Base-by-base conservation (phyloP, 1,139 yeast species). In the Hemisphaericaspora xylanilytica region DNA sequence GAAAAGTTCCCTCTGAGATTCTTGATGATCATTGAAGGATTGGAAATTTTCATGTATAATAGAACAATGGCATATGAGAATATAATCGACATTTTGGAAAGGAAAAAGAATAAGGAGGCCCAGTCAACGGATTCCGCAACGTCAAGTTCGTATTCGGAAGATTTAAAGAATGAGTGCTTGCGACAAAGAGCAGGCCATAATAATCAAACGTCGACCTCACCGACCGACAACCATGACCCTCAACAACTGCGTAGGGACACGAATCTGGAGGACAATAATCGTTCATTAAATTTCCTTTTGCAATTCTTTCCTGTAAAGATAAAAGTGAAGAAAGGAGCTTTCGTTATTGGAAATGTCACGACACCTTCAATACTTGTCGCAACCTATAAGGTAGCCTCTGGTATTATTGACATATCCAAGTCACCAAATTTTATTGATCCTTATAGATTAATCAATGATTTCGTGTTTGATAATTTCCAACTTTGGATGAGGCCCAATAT, bases 21-120 rank as follows among this genome's bases (percentile, higher is more conserved):
- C 43, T 51, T 72, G 2, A 54, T 88, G 5, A 72, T 75, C 16
- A 61, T 85, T 7, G 84, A 82, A 36, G 98, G 98, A 1, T 54
- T 86, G 2, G 98, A 92, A 55, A 64, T 85, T 37, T 92, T 88
- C 55, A 65, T 85, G 44, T 89, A 85, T 58, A 92, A 92, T 58
- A 70, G 94, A 51, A 77, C 87, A 0, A 67, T 68, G 16, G 92
- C 95, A 1, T 92, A 85, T 57, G 92, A 86, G 36, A 72, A 71
- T 38, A 75, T 88, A 15, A 56, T 80, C 47, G 74, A 74, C 16
- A 56, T 65, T 28, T 59, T 80, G 30, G 56, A 60, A 32, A 53
- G 59, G 37, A 41, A 39, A 13, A 44, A 39, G 8, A 36, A 33
- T 21, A 42, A 43, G 1, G 22, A 27, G 7, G 32, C 40, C 22